Base-by-base conservation (phyloP, 495 filamentous ascomycete species). In the Aspergillus nanangensis region DNA sequence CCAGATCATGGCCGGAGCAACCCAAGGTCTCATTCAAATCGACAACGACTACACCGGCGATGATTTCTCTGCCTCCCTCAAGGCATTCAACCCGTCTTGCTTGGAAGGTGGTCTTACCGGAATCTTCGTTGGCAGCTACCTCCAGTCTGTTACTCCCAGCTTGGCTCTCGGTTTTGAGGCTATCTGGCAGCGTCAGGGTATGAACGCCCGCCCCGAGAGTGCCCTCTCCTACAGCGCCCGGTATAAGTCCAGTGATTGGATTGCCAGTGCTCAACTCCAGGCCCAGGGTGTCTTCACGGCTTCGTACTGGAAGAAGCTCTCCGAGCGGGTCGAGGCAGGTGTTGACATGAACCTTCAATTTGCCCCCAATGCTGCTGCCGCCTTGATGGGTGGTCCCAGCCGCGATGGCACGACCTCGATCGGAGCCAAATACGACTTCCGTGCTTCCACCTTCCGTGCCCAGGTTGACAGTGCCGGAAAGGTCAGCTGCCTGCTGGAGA, bases 381-480 rank as follows among this genome's bases (percentile, higher is more conserved):
- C 72, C 35, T 82, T 93, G 83, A 86, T 87, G 61, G 83, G 82
- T 51, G 76, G 79, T 17, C 61, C 79, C 38, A 78, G 79, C 56
- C 89, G 88, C 58, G 92, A 97, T 55, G 94, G 94, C 35, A 77
- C 86, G 39, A 90, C 93, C 44, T 86, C 90, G 32, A 76, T 96
- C 55, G 94, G 93, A 59, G 90, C 88, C 55, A 99, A 97, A 72
- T 99, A 99, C 66, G 93, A 97, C 61, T 99, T 99, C 83, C 78
- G 88, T 47, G 84, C 87, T 61, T 92, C 88, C 29, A 91, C 87
- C 8, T 95, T 96, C 80, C 81, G 91, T 51, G 93, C 92, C 17
- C 94, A 97, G 70, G 78, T 99, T 41, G 93, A 99, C 69, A 92
- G 89, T 59, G 80, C 88, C 49, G 94, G 94, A 55, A 93, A 90